Evolutionary conservation across 495 filamentous ascomycete species (phyloP).

Genomic region (Penicillium daleae): DNA sequence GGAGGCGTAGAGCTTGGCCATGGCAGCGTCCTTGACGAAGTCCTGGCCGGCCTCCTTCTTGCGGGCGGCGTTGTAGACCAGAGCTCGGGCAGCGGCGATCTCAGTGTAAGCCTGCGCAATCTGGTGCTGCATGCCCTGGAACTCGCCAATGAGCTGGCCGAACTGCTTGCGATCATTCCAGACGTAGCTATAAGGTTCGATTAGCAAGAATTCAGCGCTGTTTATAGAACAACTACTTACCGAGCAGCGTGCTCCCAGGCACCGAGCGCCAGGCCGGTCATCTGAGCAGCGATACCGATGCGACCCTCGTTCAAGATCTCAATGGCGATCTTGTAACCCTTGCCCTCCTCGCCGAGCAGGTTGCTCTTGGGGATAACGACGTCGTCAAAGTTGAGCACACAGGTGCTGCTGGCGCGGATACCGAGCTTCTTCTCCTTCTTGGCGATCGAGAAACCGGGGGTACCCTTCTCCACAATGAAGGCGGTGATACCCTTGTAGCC

Average conservation of each 20-base stretch:
- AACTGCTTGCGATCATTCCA: slow-evolving; percentile 99
- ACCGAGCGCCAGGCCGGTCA: slow-evolving; percentile 94
- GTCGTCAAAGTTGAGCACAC: slow-evolving; percentile 96
- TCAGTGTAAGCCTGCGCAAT: slow-evolving; percentile 95
- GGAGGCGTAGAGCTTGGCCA: slow-evolving; percentile 95
- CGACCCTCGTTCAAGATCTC: slow-evolving; percentile 94
- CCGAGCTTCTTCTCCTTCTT: slow-evolving; percentile 99
- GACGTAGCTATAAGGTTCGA: slow-evolving; percentile 58
- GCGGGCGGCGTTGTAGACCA: slow-evolving; percentile 94
- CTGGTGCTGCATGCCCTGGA: slow-evolving; percentile 99
- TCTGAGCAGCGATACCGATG: slow-evolving; percentile 97
- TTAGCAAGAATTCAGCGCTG: slow-evolving; percentile 2
- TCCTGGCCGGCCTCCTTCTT: slow-evolving; percentile 98
- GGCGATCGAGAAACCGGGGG: slow-evolving; percentile 87
- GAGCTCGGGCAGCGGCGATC: slow-evolving; percentile 84
- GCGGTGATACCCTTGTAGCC: slow-evolving; percentile 96
- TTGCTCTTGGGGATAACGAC: slow-evolving; percentile 87
- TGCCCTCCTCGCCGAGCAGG: slow-evolving; percentile 81
- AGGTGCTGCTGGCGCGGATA: slow-evolving; percentile 93
- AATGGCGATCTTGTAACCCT: slow-evolving; percentile 98
- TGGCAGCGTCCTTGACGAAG: slow-evolving; percentile 93
- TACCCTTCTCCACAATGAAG: slow-evolving; percentile 91
- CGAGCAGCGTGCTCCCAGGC: slow-evolving; percentile 94
- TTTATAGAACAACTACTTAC: slow-evolving; percentile 41
- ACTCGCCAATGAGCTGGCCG: slow-evolving; percentile 86